These are phyloP conservation scores for Inga leiocalycina DNA, from an alignment of 306 rosid genomes.

Conservation along the genomic window DNA sequence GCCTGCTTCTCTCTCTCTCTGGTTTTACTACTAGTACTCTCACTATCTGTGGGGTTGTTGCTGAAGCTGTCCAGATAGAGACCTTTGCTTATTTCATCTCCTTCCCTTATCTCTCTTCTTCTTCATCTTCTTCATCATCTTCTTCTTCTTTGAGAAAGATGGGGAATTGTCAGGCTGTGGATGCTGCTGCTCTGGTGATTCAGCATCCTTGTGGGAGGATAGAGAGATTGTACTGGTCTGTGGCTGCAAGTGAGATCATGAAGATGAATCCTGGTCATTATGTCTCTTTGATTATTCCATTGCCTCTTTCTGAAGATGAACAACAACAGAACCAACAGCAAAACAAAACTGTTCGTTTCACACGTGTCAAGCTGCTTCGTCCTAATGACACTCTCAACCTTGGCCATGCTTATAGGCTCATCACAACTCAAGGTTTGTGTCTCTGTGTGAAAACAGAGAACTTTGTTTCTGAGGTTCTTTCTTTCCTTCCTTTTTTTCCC, in stretches of 20 bases:
- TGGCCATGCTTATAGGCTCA: slow-evolving; percentile 90
- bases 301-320: slow-evolving; percentile 56
- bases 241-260: slow-evolving; percentile 85
- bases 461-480: neutral
- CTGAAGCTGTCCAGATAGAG: slow-evolving; percentile 77
- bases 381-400: slow-evolving; percentile 82
- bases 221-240: slow-evolving; percentile 82
- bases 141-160: slow-evolving; percentile 19
- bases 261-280: slow-evolving; percentile 82
- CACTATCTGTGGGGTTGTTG: slow-evolving; percentile 46
- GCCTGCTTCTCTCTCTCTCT: slow-evolving; percentile 25
- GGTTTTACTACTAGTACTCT: slow-evolving; percentile 2
- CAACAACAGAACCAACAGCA: slow-evolving; percentile 40
- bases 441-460: neutral
- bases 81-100: slow-evolving; percentile 46
- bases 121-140: slow-evolving; percentile 30
- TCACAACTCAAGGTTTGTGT: slow-evolving; percentile 77
- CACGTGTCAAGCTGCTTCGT: slow-evolving; percentile 86
- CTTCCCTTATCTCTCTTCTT: slow-evolving; percentile 39
- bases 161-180: slow-evolving; percentile 97
- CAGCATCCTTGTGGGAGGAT: slow-evolving; percentile 87
- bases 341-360: slow-evolving; percentile 59
- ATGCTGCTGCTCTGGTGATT: slow-evolving; percentile 96
- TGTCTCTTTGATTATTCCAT: slow-evolving; percentile 85
- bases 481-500: neutral